phyloP scores from a whole-genome alignment of 2,329 filamentous ascomycete genomes.

The Thelonectria olida region DNA sequence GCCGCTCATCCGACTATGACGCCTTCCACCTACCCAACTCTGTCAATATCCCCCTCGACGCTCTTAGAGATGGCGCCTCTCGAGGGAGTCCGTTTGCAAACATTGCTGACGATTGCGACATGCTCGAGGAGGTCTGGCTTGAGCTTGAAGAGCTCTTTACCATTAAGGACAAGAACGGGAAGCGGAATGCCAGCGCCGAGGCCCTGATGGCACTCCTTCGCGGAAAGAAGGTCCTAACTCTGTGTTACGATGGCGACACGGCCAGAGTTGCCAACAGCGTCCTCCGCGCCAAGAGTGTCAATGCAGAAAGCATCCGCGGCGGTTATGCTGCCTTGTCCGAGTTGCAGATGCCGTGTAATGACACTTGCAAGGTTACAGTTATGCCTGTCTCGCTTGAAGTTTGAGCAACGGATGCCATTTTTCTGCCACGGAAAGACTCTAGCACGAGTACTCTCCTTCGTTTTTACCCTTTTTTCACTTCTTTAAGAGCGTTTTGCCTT shows the following conservation, averaged over 20 bases:
- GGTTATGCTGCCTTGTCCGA: constrained; percentile 45
- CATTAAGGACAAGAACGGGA: constrained; percentile 40
- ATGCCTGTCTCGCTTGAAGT: constrained; percentile 37
- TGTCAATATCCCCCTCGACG: constrained; percentile 55
- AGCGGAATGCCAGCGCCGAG: constrained; percentile 39
- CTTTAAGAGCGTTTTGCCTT: not conserved
- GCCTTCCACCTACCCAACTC: constrained; percentile 56
- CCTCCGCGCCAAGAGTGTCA: constrained; percentile 58
- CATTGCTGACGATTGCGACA: constrained; percentile 55
- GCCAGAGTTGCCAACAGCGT: constrained; percentile 64
- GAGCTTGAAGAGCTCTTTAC: constrained; percentile 57
- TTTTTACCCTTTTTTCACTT: not conserved
- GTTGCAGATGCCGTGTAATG: constrained; percentile 39
- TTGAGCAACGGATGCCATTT: constrained; percentile 8
- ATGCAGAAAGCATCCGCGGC: constrained; percentile 57
- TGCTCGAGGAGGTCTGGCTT: constrained; percentile 58
- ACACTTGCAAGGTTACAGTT: constrained; percentile 34
- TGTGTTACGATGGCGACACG: constrained; percentile 64
- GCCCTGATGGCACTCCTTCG: constrained; percentile 42
- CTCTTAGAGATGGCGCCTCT: constrained; percentile 42
- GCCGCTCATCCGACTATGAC: constrained; percentile 52
- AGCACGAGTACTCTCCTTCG: not conserved
- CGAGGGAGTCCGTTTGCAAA: constrained; percentile 46
- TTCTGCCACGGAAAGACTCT: not conserved
- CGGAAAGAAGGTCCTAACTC: constrained; percentile 53